phyloP scores from a whole-genome alignment of 352 stramenopile genomes.

The Plasmopara viticola region DNA sequence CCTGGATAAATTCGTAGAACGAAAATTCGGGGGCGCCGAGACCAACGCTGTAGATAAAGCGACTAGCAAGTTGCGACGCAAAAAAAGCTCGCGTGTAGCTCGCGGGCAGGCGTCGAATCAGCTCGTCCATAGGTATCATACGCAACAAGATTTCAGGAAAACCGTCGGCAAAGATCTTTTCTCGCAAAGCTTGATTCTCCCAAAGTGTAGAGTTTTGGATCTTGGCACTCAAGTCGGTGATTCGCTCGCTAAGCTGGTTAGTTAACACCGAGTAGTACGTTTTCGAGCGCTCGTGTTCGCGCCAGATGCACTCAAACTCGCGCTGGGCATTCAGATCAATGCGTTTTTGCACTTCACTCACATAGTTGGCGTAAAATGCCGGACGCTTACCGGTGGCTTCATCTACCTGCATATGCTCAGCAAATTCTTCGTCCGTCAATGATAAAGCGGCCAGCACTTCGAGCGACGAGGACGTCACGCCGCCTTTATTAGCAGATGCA shows the following conservation, averaged over 20 bases:
- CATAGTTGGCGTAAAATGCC: slow-evolving; percentile 72
- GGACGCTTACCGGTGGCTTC: slow-evolving; percentile 46
- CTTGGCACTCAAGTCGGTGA: slow-evolving; percentile 77
- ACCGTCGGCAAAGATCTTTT: slow-evolving; percentile 69
- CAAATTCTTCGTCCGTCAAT: slow-evolving; percentile 73
- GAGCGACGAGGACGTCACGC: slow-evolving; percentile 72
- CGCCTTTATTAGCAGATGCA: slow-evolving; percentile 88
- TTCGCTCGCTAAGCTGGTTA: slow-evolving; percentile 73
- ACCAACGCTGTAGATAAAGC: slow-evolving; percentile 75
- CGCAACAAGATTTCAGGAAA: slow-evolving; percentile 63
- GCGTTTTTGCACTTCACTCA: slow-evolving; percentile 69
- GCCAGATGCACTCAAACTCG: slow-evolving; percentile 85
- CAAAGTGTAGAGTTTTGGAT: slow-evolving; percentile 73
- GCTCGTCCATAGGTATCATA: slow-evolving; percentile 53
- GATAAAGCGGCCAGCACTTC: slow-evolving; percentile 70
- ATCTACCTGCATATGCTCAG: slow-evolving; percentile 76
- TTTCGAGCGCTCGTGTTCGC: slow-evolving; percentile 56
- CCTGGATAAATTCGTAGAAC: slow-evolving; percentile 84
- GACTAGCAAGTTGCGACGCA: slow-evolving; percentile 70
- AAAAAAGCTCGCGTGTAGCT: slow-evolving; percentile 79
- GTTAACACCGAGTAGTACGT: slow-evolving; percentile 71
- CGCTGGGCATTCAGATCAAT: slow-evolving; percentile 74
- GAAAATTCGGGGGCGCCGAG: slow-evolving; percentile 70
- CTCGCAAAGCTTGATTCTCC: slow-evolving; percentile 55
- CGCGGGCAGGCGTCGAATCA: slow-evolving; percentile 64